Conservation (phyloP, 2,329 filamentous ascomycete species). For the Cladosporium sphaerospermum region DNA sequence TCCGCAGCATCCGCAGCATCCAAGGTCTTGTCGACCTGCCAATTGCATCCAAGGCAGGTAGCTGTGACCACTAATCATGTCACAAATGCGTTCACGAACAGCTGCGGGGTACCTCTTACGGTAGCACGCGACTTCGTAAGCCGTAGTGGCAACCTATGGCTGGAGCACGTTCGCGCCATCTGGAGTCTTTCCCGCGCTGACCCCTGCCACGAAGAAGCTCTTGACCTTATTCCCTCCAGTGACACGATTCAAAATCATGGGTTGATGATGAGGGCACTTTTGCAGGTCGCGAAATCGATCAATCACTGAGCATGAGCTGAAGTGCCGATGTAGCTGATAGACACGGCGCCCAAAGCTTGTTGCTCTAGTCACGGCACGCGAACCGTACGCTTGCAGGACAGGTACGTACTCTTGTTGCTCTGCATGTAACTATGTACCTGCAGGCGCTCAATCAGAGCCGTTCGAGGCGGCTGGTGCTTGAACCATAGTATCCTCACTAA, state of each 20-base stretch:
- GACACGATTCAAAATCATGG: too few species aligned
- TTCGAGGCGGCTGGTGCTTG: not conserved
- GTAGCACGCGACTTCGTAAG: conserved; percentile 1
- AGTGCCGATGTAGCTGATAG: not conserved
- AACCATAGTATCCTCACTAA: not conserved
- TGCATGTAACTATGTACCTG: conserved; percentile 9
- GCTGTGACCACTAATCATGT: not conserved
- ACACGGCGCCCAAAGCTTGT: not conserved
- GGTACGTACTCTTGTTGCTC: conserved; percentile 5
- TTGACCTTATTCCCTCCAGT: too few species aligned
- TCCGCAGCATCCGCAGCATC: conserved; percentile 8
- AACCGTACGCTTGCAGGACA: not conserved
- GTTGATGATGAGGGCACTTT: too few species aligned
- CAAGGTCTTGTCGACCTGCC: not conserved
- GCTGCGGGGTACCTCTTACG: conserved; percentile 1
- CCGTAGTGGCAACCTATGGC: not conserved
- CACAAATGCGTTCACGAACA: not conserved
- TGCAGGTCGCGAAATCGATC: too few species aligned
- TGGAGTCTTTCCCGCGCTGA: not conserved
- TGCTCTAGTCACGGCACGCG: conserved; percentile 4
- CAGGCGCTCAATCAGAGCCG: conserved; percentile 1
- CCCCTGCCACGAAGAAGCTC: not conserved
- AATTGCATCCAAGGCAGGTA: not conserved
- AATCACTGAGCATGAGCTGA: not conserved
- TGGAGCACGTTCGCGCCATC: not conserved